These are phyloP conservation scores for Tricholomella constricta DNA, from an alignment of 768 basidiomycete genomes.

Conservation along the genomic window DNA sequence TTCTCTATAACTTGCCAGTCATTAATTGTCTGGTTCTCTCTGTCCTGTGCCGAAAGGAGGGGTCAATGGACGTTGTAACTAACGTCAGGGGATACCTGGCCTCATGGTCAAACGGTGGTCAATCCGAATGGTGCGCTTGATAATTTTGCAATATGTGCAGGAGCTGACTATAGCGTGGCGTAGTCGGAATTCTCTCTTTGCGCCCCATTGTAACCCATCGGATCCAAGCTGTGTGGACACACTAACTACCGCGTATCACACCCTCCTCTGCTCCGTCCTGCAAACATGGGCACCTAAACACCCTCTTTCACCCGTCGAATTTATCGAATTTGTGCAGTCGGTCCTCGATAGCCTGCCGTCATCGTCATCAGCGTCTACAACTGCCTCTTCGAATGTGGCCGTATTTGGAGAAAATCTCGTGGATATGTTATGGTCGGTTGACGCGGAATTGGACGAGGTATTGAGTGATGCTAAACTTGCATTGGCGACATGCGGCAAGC, in stretches of 20 bases:
- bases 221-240: constrained; percentile 54
- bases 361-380: constrained; percentile 64
- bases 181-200: constrained; percentile 64
- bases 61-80: constrained; percentile 60
- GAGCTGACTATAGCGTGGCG: constrained; percentile 18
- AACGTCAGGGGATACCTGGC: constrained; percentile 50
- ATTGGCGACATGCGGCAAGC: constrained; percentile 37
- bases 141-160: constrained; percentile 15
- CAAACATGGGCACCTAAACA: constrained; percentile 54
- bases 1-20: background rate
- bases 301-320: constrained; percentile 46
- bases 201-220: constrained; percentile 59
- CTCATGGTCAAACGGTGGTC: constrained; percentile 61
- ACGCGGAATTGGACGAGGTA: constrained; percentile 74
- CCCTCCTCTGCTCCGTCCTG: constrained; percentile 62
- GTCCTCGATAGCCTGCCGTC: constrained; percentile 64
- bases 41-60: background rate
- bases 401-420: constrained; percentile 71
- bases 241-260: constrained; percentile 69
- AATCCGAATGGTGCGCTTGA: constrained; percentile 57
- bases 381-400: constrained; percentile 42
- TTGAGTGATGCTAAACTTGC: constrained; percentile 53
- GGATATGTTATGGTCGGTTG: constrained; percentile 82
- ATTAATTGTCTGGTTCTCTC: background rate
- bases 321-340: constrained; percentile 66